phyloP scores from a whole-genome alignment of 2,329 filamentous ascomycete species.

The Fusarium metavorans region DNA sequence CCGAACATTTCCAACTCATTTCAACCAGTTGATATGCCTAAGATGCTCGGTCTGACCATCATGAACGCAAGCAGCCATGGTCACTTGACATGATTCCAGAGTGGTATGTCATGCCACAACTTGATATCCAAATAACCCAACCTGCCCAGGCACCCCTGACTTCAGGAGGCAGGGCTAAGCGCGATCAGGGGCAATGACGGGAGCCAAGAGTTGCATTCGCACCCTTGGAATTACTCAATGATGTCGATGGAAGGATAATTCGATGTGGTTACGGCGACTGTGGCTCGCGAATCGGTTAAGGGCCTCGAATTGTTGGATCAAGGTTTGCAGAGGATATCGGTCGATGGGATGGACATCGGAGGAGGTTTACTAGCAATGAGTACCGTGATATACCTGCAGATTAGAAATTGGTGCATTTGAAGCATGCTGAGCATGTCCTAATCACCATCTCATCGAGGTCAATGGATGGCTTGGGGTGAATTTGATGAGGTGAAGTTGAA shows the following conservation, averaged over 20 bases:
- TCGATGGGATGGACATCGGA: neutral
- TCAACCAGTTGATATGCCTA: neutral
- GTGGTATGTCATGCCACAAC: neutral
- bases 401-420: too few relatives aligned
- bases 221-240: neutral
- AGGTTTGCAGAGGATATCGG: neutral
- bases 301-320: neutral
- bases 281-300: neutral
- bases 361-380: neutral
- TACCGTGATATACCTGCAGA: neutral
- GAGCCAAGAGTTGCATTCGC: neutral
- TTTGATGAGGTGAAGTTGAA: slow-evolving; percentile 31
- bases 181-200: neutral
- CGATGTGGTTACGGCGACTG: neutral
- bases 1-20: neutral
- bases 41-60: neutral
- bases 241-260: neutral
- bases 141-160: slow-evolving; percentile 16
- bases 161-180: slow-evolving; percentile 18
- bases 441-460: neutral
- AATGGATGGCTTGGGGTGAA: neutral
- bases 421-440: neutral
- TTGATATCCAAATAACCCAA: neutral
- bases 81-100: neutral
- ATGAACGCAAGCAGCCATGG: too few relatives aligned